Evolutionary conservation across 2,329 filamentous ascomycete genomes (phyloP).

Genomic region (Setomelanomma holmii): DNA sequence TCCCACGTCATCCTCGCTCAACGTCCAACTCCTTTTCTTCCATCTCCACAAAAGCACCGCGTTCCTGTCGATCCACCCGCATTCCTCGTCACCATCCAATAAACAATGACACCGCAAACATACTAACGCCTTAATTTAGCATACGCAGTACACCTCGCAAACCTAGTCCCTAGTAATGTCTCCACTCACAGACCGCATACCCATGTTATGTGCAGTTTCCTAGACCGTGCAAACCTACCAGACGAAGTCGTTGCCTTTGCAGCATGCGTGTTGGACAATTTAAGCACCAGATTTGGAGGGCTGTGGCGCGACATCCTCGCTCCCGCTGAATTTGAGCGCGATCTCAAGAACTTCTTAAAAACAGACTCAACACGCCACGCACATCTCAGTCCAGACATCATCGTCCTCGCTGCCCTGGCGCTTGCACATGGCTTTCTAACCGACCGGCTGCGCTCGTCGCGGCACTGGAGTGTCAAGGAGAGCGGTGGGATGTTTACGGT

Average conservation of each 20-base stretch:
- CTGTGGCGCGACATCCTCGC: conserved; percentile 38
- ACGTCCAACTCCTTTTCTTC: conserved; percentile 7
- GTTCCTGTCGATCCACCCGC: conserved; percentile 32
- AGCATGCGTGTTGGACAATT: conserved; percentile 47
- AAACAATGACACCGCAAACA: neutral
- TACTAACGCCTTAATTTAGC: conserved; percentile 32
- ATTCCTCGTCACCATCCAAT: conserved; percentile 11
- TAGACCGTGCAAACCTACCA: conserved; percentile 41
- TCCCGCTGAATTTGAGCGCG: conserved; percentile 21
- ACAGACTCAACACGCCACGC: conserved; percentile 17
- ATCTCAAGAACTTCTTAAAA: conserved; percentile 19
- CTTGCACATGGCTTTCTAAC: conserved; percentile 45
- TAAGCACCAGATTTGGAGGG: conserved; percentile 41
- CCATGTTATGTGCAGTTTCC: conserved; percentile 34
- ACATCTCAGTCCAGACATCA: conserved; percentile 38
- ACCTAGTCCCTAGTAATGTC: conserved; percentile 45
- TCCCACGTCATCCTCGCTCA: conserved; percentile 19
- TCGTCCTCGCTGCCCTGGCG: conserved; percentile 45
- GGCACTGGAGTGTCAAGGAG: conserved; percentile 44
- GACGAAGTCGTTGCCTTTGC: conserved; percentile 47
- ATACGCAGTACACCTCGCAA: conserved; percentile 44
- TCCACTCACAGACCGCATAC: conserved; percentile 36
- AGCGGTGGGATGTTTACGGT: conserved; percentile 31
- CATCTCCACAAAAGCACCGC: conserved; percentile 11
- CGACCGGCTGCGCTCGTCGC: conserved; percentile 37